These are phyloP conservation scores for Nematocida sp. DNA, from an alignment of 371 early-diverging fungal genomes.

Conservation along the genomic window DNA sequence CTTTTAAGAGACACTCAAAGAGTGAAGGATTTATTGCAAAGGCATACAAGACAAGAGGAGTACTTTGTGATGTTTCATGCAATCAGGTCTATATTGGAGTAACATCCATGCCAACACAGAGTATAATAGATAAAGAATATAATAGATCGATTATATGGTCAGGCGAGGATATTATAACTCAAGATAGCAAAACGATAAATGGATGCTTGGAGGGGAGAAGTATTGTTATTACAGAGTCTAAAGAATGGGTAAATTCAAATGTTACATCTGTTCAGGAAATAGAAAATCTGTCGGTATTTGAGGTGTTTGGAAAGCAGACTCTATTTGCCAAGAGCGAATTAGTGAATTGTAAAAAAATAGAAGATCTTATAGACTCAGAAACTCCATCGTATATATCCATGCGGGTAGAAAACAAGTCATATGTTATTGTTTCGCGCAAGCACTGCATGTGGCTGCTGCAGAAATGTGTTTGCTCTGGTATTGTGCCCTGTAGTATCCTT, in stretches of 20 bases:
- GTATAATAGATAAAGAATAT: background rate
- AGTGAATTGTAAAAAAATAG: background rate
- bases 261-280: background rate
- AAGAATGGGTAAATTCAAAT: background rate
- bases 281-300: constrained; percentile 7
- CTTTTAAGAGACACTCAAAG: constrained; percentile 31
- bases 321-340: constrained; percentile 3
- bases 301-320: constrained; percentile 27
- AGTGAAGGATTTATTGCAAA: constrained; percentile 33
- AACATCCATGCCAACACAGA: background rate
- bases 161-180: background rate
- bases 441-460: constrained; percentile 33
- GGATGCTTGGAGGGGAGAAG: background rate
- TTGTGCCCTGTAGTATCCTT: constrained; percentile 44
- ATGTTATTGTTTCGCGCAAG: constrained; percentile 8
- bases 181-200: background rate
- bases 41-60: constrained; percentile 41
- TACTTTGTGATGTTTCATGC: constrained; percentile 48
- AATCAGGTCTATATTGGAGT: background rate
- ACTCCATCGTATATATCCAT: constrained; percentile 1
- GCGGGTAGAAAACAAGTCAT: background rate
- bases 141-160: background rate
- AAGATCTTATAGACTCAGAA: constrained; percentile 4
- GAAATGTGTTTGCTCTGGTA: constrained; percentile 32
- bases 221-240: background rate